A percentile compares a stretch with the other conserved stretches of the same genome.
Evolutionary conservation across 148 eudicot genomes (phyloP).

Genomic region (Euryodendron excelsum): DNA sequence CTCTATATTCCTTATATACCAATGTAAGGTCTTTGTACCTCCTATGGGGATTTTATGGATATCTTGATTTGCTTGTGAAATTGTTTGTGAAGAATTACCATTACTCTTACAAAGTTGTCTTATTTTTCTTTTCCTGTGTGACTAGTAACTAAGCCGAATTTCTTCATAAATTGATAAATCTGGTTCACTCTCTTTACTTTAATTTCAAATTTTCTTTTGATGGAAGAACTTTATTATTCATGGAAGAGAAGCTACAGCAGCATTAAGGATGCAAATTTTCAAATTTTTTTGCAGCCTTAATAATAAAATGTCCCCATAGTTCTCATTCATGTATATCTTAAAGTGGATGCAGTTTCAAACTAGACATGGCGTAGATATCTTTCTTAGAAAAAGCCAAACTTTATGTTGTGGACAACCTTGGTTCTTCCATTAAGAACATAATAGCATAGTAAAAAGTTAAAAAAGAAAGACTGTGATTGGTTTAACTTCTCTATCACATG

Average conservation of each 20-base stretch:
- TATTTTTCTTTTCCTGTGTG: background rate
- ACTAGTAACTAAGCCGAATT: background rate
- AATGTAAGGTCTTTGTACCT: constrained; percentile 48
- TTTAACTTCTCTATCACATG: background rate
- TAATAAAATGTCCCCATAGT: too few species aligned
- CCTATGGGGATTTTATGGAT: background rate
- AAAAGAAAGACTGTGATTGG: background rate
- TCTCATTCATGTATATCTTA: background rate
- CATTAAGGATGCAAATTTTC: too few species aligned
- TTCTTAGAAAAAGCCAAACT: background rate
- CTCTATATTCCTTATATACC: constrained; percentile 71
- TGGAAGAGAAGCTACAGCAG: too few species aligned
- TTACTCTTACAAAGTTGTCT: background rate
- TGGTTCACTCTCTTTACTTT: background rate
- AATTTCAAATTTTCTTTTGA: background rate
- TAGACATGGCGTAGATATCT: background rate
- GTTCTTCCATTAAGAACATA: background rate
- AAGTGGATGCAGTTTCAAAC: background rate
- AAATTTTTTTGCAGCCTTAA: too few species aligned
- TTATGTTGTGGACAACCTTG: background rate
- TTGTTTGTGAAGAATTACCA: background rate
- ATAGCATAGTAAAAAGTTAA: background rate
- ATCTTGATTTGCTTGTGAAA: background rate
- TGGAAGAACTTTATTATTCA: too few species aligned
- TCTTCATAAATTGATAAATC: background rate